phyloP scores from a whole-genome alignment of 2,329 filamentous ascomycete genomes.

The Esteya vermicola region DNA sequence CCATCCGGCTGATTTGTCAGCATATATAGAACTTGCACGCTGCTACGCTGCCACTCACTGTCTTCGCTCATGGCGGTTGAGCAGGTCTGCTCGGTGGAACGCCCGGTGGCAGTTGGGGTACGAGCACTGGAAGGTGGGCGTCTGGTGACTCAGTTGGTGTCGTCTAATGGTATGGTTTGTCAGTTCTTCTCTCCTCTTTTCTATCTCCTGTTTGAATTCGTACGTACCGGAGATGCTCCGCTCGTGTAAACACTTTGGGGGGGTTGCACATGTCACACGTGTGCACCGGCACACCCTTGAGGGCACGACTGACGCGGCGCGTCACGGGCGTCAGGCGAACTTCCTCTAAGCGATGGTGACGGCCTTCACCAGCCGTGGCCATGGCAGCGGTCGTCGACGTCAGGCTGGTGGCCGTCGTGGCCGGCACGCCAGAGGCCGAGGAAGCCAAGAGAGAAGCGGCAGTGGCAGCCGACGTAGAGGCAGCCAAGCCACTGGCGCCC shows the following conservation, averaged over 20 bases:
- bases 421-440: no score
- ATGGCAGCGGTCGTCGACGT: no score
- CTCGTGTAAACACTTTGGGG: neutral
- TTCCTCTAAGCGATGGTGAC: neutral
- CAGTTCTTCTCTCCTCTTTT: neutral
- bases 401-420: no score
- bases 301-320: conserved; percentile 1
- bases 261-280: neutral
- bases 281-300: conserved; percentile 1
- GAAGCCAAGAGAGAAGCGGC: no score
- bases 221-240: conserved; percentile 1
- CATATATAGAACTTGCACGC: neutral
- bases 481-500: no score
- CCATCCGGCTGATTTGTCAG: neutral
- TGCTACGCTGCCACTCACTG: neutral
- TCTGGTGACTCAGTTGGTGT: conserved; percentile 1
- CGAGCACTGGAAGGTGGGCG: neutral
- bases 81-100: conserved; percentile 1
- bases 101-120: neutral
- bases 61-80: conserved; percentile 1
- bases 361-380: neutral
- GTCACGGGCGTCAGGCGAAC: conserved; percentile 1
- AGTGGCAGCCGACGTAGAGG: no score
- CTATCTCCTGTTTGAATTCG: neutral
- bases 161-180: neutral